A percentile compares a stretch with the other conserved stretches of the same genome.
These are phyloP conservation scores for Rutidosis leptorrhynchoides DNA, from an alignment of 129 eudicot species.

Conservation along the genomic window DNA sequence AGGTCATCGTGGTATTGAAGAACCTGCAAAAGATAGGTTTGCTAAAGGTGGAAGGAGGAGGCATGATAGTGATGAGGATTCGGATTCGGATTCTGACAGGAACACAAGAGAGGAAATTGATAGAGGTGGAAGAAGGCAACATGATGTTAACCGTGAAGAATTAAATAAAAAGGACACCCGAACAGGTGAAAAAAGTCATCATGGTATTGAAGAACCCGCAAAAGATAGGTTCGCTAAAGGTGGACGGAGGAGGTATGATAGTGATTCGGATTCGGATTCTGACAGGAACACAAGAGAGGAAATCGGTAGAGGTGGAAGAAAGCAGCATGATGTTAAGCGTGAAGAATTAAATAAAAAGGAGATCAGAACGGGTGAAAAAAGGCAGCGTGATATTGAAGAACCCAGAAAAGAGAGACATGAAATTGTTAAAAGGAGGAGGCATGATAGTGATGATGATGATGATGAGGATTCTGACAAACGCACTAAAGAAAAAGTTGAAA, in stretches of 20 bases:
- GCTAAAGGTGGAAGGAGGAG: slow-evolving; percentile 20
- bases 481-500: slow-evolving; percentile 10
- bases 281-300: slow-evolving; percentile 10
- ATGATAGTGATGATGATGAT: slow-evolving; percentile 19
- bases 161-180: not conserved
- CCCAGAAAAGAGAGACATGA: slow-evolving; percentile 1
- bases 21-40: slow-evolving; percentile 8
- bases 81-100: slow-evolving; percentile 6
- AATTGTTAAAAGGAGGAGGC: slow-evolving; percentile 21
- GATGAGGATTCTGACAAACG: slow-evolving; percentile 5
- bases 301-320: slow-evolving; percentile 19
- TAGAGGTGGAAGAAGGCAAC: slow-evolving; percentile 24
- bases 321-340: slow-evolving; percentile 27
- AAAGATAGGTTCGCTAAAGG: slow-evolving; percentile 11
- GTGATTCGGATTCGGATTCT: slow-evolving; percentile 1
- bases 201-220: slow-evolving; percentile 18
- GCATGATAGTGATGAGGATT: slow-evolving; percentile 12
- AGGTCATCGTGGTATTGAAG: slow-evolving; percentile 19
- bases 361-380: slow-evolving; percentile 27
- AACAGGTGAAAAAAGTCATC: slow-evolving; percentile 28
- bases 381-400: slow-evolving; percentile 23
- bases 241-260: slow-evolving; percentile 19
- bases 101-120: slow-evolving; percentile 2
- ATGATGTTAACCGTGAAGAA: slow-evolving; percentile 31
- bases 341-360: slow-evolving; percentile 14